Conservation (phyloP, 345 rosid species). For the Brassica cretica region DNA sequence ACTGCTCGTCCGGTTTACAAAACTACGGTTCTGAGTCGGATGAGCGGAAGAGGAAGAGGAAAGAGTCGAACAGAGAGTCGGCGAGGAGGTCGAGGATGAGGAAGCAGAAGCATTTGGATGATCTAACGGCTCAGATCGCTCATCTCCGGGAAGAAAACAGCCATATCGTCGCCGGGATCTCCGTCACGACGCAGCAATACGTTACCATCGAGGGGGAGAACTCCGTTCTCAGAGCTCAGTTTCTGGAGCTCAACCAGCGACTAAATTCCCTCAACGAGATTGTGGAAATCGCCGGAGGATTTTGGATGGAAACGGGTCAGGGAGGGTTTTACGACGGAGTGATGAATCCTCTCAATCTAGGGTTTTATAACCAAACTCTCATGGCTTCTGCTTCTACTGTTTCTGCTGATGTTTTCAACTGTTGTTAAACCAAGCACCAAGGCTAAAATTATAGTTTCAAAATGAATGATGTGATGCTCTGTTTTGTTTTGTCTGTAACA, state of each 20-base stretch:
- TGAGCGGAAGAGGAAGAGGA: constrained; percentile 76
- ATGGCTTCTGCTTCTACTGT: constrained; percentile 52
- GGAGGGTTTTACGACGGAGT: constrained; percentile 38
- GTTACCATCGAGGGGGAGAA: constrained; percentile 63
- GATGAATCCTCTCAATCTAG: constrained; percentile 45
- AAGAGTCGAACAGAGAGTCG: constrained; percentile 81
- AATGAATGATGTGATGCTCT: not conserved
- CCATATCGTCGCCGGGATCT: constrained; percentile 50
- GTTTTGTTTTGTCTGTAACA: not conserved
- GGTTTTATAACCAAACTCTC: constrained; percentile 60
- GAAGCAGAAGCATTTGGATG: constrained; percentile 78
- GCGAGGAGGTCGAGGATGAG: constrained; percentile 87
- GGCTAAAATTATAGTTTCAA: constrained; percentile 1
- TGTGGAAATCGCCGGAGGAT: constrained; percentile 33
- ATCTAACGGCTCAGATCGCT: constrained; percentile 49
- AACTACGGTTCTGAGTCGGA: constrained; percentile 70
- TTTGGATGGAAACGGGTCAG: constrained; percentile 24
- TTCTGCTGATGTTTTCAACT: constrained; percentile 35
- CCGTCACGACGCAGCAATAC: constrained; percentile 53
- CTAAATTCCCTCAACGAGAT: constrained; percentile 75
- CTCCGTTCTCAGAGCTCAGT: constrained; percentile 71
- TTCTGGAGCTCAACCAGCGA: constrained; percentile 62
- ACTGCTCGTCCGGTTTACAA: constrained; percentile 34
- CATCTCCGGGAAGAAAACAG: constrained; percentile 51
- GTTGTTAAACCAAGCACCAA: not conserved